A percentile compares a stretch with the other conserved stretches of the same genome.
phyloP scores from a whole-genome alignment of 148 eudicot species.

The Camellia sinensis region DNA sequence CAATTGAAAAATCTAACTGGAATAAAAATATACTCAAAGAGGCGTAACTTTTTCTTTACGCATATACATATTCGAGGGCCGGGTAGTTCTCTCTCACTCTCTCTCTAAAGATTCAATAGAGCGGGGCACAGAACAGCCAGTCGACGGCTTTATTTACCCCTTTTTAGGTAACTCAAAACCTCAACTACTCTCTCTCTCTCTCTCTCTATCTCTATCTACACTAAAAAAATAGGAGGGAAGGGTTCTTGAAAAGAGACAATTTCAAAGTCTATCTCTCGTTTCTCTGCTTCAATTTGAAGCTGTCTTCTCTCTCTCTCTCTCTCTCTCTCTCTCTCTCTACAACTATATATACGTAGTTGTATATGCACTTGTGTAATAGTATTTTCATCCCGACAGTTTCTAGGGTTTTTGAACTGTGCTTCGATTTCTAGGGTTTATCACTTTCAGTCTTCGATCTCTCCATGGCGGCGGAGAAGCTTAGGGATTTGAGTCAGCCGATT shows the following conservation, averaged over 20 bases:
- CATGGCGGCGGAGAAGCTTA: conserved; percentile 92
- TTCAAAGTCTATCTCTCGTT: conserved; percentile 21
- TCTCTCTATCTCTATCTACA: conserved; percentile 16
- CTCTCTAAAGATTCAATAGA: not conserved
- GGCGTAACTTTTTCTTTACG: not conserved
- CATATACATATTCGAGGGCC: not conserved
- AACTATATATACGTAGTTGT: not conserved
- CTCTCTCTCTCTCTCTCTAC: not conserved
- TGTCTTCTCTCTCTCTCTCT: conserved; percentile 31
- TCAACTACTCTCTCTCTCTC: not conserved
- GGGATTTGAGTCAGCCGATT: conserved; percentile 92
- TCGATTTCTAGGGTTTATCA: conserved; percentile 23
- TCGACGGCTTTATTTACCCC: not conserved
- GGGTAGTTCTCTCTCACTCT: not conserved
- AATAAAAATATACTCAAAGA: not conserved
- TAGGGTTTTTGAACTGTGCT: conserved; percentile 1
- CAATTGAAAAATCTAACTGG: no score
- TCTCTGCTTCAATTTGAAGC: conserved; percentile 71
- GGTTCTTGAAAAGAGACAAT: not conserved
- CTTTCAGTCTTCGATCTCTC: conserved; percentile 22
- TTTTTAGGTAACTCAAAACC: conserved; percentile 6
- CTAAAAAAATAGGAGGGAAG: conserved; percentile 32
- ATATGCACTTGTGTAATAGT: conserved; percentile 31
- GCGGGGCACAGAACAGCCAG: conserved; percentile 5
- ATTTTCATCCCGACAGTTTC: conserved; percentile 17